Evolutionary conservation across 306 rosid genomes (phyloP), one percentile per base, ranked within the genome.

Genomic region (Corylus avellana): DNA sequence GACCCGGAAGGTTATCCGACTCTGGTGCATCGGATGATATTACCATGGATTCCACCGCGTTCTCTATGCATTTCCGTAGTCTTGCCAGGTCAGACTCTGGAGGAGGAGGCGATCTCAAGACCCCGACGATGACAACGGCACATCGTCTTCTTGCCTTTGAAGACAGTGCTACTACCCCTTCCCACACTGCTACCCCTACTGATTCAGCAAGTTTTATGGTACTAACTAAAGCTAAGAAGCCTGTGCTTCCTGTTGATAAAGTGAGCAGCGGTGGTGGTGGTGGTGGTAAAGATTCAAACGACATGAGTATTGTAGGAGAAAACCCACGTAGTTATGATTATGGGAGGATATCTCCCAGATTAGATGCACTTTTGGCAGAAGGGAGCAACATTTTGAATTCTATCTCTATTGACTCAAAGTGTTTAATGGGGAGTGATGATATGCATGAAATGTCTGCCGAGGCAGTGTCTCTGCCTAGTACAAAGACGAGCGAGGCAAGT

Each of bases 51-150:
- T 90, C 97, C 3, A 95, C 94, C 0, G 91, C 93, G 6, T 95
- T 95, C 86, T 95, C 99, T 8, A 53, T 93, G 96, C 99, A 95
- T 84, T 95, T 90, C 76, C 94, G 92, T 61, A 95, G 98, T 74
- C 83, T 95, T 77, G 98, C 92, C 3, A 86, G 84, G 73, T 95
- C 99, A 4, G 96, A 95, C 12, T 85, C 89, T 2, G 89, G 86
- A 7, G 88, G 89, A 2, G 87, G 84, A 9, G 89, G 90, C 14
- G 97, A 95, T 76, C 83, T 86, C 66, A 95, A 88, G 86, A 93
- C 99, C 7, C 97, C 93, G 8, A 89, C 90, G 4, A 83, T 89
- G 1, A 54, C 22, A 5, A 1, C 8, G 13, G 37, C 66, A 59
- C 66, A 59, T 59, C 85, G 87, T 48, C 78, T 74, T 48, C 67